phyloP scores from a whole-genome alignment of 805 yeast species.

The Hyphopichia homilentoma region DNA sequence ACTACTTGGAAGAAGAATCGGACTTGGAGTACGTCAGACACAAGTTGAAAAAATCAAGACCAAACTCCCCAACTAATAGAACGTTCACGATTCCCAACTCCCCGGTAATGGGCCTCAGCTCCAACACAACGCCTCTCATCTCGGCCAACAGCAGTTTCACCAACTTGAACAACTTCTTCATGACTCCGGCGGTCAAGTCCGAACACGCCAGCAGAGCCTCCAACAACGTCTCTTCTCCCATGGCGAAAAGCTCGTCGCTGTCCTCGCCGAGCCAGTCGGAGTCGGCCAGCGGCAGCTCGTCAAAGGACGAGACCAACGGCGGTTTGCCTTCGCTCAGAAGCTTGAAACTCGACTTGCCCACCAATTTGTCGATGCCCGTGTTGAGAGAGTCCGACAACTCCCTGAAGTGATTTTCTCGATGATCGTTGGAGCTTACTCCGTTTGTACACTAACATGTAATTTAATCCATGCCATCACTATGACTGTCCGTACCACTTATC shows the following conservation, averaged over 20 bases:
- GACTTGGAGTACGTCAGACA: slow-evolving; percentile 47
- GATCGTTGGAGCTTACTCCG: too few species aligned
- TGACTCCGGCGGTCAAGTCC: slow-evolving; percentile 20
- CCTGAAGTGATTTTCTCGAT: too few species aligned
- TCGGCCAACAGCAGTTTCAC: slow-evolving; percentile 41
- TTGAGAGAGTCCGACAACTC: too few species aligned
- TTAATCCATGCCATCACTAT: too few species aligned
- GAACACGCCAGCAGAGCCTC: slow-evolving; percentile 3
- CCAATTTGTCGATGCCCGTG: slow-evolving; percentile 32
- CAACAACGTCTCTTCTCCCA: slow-evolving; percentile 6
- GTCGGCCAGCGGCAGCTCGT: slow-evolving; percentile 1
- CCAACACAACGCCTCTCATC: slow-evolving; percentile 37
- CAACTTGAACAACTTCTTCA: slow-evolving; percentile 33
- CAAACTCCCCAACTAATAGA: slow-evolving; percentile 42
- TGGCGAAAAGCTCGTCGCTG: slow-evolving; percentile 1
- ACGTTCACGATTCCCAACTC: slow-evolving; percentile 42
- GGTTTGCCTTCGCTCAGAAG: slow-evolving; percentile 48
- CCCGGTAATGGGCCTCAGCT: slow-evolving; percentile 38
- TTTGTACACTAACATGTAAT: too few species aligned
- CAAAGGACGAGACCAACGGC: slow-evolving; percentile 6
- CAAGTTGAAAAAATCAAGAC: slow-evolving; percentile 45
- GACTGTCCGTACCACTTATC: too few species aligned
- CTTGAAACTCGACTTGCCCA: slow-evolving; percentile 48
- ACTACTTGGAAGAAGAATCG: slow-evolving; percentile 39
- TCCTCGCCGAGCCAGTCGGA: slow-evolving; percentile 6